Percentiles rank a stretch among this genome's conserved stretches.
phyloP scores from a whole-genome alignment of 495 filamentous ascomycete species.

The Aspergillus haitiensis region DNA sequence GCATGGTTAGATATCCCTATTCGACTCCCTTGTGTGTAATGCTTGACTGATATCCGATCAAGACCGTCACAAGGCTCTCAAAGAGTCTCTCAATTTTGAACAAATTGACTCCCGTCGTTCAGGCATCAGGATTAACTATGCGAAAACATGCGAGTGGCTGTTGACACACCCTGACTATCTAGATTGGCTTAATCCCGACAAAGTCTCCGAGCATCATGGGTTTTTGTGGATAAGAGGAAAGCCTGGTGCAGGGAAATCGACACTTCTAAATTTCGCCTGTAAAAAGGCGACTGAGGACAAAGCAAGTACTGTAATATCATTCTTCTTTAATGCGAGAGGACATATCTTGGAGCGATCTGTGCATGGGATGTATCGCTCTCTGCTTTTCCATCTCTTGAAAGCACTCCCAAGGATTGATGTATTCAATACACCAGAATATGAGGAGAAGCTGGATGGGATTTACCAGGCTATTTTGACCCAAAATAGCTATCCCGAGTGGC shows the following conservation, averaged over 20 bases:
- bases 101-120: background rate
- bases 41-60: background rate
- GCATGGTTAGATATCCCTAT: too few relatives aligned
- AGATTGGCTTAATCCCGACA: constrained; percentile 44
- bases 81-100: background rate
- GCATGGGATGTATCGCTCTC: constrained; percentile 55
- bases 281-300: background rate
- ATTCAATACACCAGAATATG: constrained; percentile 24
- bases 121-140: constrained; percentile 27
- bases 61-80: background rate
- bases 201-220: constrained; percentile 42
- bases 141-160: constrained; percentile 52
- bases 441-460: too few relatives aligned
- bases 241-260: constrained; percentile 56
- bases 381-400: constrained; percentile 38
- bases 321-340: constrained; percentile 10
- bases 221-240: constrained; percentile 62
- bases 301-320: background rate
- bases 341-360: background rate
- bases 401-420: too few relatives aligned
- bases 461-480: background rate
- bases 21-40: background rate
- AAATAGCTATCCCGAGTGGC: constrained; percentile 9
- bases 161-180: constrained; percentile 37
- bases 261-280: constrained; percentile 49